A percentile compares a stretch with the other conserved stretches of the same genome.
Conservation (phyloP, 2,329 filamentous ascomycete genomes). For the Epichloe sibirici region DNA sequence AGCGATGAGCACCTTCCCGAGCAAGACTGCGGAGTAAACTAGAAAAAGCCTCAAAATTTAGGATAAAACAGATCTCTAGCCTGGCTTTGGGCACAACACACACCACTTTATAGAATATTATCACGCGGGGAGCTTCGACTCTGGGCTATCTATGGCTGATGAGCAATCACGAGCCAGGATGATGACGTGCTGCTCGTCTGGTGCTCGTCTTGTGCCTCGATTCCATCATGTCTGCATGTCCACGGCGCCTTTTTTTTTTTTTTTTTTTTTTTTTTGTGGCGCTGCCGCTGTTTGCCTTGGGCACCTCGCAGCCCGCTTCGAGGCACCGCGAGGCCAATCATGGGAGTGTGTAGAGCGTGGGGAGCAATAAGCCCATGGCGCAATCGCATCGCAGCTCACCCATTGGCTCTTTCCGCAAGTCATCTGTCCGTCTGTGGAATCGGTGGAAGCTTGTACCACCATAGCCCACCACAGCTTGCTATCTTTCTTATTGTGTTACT, state of each 20-base stretch:
- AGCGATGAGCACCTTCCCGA: too few species aligned
- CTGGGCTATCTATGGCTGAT: too few species aligned
- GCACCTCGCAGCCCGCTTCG: slow-evolving; percentile 1
- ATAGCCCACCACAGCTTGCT: too few species aligned
- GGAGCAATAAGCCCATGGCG: slow-evolving; percentile 1
- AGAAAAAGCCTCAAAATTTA: too few species aligned
- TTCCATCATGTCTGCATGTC: neutral
- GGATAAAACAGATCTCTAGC: too few species aligned
- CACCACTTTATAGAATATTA: too few species aligned
- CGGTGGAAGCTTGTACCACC: neutral
- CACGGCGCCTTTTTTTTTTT: neutral
- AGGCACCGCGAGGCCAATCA: slow-evolving; percentile 4
- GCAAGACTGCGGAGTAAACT: too few species aligned
- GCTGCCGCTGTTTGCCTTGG: neutral
- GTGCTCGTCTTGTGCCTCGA: neutral
- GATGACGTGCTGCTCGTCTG: slow-evolving; percentile 6
- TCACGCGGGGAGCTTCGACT: too few species aligned
- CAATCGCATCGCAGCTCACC: slow-evolving; percentile 2
- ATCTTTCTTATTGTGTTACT: too few species aligned
- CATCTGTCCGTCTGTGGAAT: neutral
- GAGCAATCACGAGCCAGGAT: slow-evolving; percentile 1
- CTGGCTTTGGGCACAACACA: too few species aligned
- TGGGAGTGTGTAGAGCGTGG: neutral
- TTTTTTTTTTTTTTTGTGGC: too few species aligned
- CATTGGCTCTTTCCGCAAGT: neutral